phyloP scores from a whole-genome alignment of 768 basidiomycete genomes.

The Xerocomellus chrysenteron region DNA sequence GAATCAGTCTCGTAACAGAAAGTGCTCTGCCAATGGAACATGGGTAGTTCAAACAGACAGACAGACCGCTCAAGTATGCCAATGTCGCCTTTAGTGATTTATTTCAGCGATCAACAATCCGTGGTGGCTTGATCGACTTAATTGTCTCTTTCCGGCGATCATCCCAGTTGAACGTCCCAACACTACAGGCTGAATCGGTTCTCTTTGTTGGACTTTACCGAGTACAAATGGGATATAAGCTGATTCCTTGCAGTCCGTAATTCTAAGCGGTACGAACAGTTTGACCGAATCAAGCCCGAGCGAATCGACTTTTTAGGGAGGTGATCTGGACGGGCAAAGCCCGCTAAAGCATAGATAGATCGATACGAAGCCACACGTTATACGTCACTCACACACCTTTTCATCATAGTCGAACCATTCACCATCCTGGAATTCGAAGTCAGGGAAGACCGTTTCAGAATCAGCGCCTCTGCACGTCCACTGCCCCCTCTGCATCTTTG shows the following conservation, averaged over 20 bases:
- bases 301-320: slow-evolving; percentile 63
- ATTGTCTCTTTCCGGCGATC: background rate
- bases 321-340: slow-evolving; percentile 70
- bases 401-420: slow-evolving; percentile 90
- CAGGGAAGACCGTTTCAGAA: slow-evolving; percentile 54
- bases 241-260: no score
- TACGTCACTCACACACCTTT: slow-evolving; percentile 49
- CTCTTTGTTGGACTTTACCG: background rate
- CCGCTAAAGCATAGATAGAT: slow-evolving; percentile 38
- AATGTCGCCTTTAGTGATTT: background rate
- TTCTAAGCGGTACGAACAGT: background rate
- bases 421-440: slow-evolving; percentile 54
- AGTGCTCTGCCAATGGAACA: background rate
- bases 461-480: slow-evolving; percentile 75
- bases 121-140: background rate
- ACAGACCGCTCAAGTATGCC: background rate
- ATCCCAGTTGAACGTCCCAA: background rate
- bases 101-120: no score
- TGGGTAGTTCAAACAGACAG: background rate
- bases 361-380: background rate
- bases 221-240: background rate
- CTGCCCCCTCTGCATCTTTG: slow-evolving; percentile 49
- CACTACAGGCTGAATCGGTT: background rate
- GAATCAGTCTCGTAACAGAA: slow-evolving; percentile 2
- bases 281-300: slow-evolving; percentile 46